phyloP scores from a whole-genome alignment of 352 stramenopile species.

The Vaucheria bursata region DNA sequence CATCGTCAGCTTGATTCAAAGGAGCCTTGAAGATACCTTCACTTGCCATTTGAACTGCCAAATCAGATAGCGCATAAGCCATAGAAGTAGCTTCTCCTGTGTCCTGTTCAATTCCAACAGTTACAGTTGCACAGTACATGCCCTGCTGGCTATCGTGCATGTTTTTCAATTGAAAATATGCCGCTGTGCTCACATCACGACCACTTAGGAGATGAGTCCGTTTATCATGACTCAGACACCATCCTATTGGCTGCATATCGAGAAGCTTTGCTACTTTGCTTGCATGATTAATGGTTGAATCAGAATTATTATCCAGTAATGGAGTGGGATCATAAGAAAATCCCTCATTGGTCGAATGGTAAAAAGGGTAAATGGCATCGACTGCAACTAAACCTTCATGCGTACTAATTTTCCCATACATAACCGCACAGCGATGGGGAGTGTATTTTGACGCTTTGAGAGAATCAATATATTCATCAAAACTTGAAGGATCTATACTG shows the following conservation, averaged over 20 bases:
- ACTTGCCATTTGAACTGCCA: not conserved
- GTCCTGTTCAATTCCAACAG: not conserved
- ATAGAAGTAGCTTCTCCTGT: not conserved
- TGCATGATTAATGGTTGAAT: not conserved
- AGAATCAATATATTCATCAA: not conserved
- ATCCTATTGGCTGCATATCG: not conserved
- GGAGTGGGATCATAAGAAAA: not conserved
- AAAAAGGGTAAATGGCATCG: not conserved
- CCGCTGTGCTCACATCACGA: constrained; percentile 3
- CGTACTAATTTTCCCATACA: not conserved
- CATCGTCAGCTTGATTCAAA: not conserved
- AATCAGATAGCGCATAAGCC: not conserved
- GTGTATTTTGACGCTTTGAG: not conserved
- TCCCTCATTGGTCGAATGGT: not conserved
- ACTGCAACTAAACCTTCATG: not conserved
- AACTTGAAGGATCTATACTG: not conserved
- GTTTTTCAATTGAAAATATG: not conserved
- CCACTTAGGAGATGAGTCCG: not conserved
- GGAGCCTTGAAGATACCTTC: not conserved
- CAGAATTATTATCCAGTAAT: not conserved
- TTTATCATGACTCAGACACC: not conserved
- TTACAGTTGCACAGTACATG: not conserved
- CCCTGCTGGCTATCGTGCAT: not conserved
- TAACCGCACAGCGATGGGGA: not conserved
- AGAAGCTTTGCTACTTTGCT: not conserved